Conservation (phyloP, 2,329 filamentous ascomycete species). For the Metarhizium anisopliae region DNA sequence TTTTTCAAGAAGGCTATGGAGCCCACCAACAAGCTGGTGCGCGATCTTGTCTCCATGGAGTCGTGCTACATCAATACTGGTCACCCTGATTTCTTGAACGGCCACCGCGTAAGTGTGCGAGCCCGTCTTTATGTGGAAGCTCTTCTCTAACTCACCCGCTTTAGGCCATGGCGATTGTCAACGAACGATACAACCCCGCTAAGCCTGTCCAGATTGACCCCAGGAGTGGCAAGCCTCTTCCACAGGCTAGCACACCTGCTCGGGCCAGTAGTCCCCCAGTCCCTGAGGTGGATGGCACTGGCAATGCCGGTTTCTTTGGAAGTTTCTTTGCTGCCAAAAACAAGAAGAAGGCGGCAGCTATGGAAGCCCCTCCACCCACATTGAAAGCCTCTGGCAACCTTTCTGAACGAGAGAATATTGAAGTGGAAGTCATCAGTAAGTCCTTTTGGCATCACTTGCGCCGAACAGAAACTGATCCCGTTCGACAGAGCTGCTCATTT, state of each 20-base stretch:
- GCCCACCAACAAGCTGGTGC: slow-evolving; percentile 93
- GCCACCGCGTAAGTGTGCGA: slow-evolving; percentile 59
- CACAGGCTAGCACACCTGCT: slow-evolving; percentile 54
- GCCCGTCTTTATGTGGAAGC: background rate
- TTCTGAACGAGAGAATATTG: slow-evolving; percentile 87
- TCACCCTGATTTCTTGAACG: slow-evolving; percentile 95
- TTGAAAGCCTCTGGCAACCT: slow-evolving; percentile 91
- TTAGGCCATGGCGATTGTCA: slow-evolving; percentile 92
- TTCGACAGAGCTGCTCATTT: slow-evolving; percentile 74
- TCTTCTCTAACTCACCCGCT: background rate
- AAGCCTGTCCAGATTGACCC: slow-evolving; percentile 95
- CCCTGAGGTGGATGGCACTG: slow-evolving; percentile 35
- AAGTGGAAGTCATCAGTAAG: slow-evolving; percentile 97
- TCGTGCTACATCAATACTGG: slow-evolving; percentile 97
- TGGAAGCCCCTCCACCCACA: slow-evolving; percentile 88
- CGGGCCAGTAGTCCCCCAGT: slow-evolving; percentile 70
- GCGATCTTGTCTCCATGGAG: slow-evolving; percentile 90
- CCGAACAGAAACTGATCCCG: background rate
- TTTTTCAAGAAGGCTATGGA: slow-evolving; percentile 99
- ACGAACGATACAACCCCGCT: slow-evolving; percentile 72
- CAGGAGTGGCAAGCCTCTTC: slow-evolving; percentile 93
- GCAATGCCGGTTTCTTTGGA: slow-evolving; percentile 83
- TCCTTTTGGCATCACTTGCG: slow-evolving; percentile 13
- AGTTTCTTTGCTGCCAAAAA: slow-evolving; percentile 99
- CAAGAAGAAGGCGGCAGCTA: slow-evolving; percentile 99